These are phyloP conservation scores for Urtica urens DNA, from an alignment of 306 rosid genomes.

Conservation along the genomic window DNA sequence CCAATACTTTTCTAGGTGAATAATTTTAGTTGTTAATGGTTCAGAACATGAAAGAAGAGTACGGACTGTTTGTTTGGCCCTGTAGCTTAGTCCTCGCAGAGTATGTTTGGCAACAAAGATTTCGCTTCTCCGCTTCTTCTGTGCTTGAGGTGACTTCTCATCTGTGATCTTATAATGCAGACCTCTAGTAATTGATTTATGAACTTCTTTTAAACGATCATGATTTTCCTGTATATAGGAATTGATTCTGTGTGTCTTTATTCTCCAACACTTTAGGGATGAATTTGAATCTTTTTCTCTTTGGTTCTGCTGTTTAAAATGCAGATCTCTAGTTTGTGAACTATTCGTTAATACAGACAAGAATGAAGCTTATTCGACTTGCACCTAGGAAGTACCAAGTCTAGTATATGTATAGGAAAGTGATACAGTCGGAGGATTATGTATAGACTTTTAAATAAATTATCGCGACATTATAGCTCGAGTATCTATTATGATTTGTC, in stretches of 20 bases:
- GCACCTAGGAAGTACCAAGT: neutral
- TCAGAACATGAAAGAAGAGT: slow-evolving; percentile 76
- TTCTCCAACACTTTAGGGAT: no score
- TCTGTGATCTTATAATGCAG: neutral
- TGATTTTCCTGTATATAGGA: no score
- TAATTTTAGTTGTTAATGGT: no score
- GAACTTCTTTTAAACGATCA: no score
- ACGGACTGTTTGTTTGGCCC: slow-evolving; percentile 88
- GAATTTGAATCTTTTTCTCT: neutral
- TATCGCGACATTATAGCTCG: no score
- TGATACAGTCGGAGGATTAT: neutral
- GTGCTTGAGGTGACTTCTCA: slow-evolving; percentile 46
- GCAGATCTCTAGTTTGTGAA: neutral
- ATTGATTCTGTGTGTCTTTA: no score
- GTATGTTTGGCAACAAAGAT: slow-evolving; percentile 70
- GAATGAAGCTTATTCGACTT: neutral
- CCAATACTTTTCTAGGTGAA: neutral
- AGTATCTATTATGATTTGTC: no score
- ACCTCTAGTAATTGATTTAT: no score
- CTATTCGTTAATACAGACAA: neutral
- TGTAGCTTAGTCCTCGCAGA: slow-evolving; percentile 67
- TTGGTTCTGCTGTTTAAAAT: no score
- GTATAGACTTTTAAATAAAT: no score
- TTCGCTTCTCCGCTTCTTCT: slow-evolving; percentile 40
- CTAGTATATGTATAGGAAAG: neutral